A percentile compares a stretch with the other conserved stretches of the same genome.
These are phyloP conservation scores for Juglanconis sp. DNA, from an alignment of 2,329 filamentous ascomycete species.

Conservation along the genomic window DNA sequence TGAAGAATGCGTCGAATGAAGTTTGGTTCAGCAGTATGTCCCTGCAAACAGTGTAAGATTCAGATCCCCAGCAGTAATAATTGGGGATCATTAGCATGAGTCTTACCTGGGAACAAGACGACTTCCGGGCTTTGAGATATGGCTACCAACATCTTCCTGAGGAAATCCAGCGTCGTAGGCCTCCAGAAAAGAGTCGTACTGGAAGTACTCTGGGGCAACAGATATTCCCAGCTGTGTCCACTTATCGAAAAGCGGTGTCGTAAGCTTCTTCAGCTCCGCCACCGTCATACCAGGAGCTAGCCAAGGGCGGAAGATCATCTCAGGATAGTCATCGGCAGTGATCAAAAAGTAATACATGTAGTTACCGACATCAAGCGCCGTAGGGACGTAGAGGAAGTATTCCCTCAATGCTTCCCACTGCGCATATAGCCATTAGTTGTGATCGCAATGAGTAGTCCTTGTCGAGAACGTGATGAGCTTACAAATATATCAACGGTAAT, in stretches of 20 bases:
- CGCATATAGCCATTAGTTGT: not conserved
- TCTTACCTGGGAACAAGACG: slow-evolving; percentile 1
- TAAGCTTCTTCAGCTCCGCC: not conserved
- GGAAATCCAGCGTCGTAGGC: not conserved
- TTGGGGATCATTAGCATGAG: too few species aligned
- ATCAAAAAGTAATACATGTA: slow-evolving; percentile 35
- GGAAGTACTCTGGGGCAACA: not conserved
- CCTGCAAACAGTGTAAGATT: not conserved
- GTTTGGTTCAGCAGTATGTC: not conserved
- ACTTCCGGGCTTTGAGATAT: not conserved
- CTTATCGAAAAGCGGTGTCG: slow-evolving; percentile 23
- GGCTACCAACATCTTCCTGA: not conserved
- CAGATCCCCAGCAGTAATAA: too few species aligned
- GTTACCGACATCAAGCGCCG: slow-evolving; percentile 46
- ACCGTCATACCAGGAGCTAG: slow-evolving; percentile 9
- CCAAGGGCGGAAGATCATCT: slow-evolving; percentile 7
- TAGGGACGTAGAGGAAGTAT: slow-evolving; percentile 43
- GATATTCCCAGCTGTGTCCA: not conserved
- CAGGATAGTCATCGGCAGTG: not conserved
- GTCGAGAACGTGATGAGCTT: not conserved
- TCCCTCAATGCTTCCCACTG: slow-evolving; percentile 42
- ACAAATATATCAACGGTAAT: slow-evolving; percentile 48
- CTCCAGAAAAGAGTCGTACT: not conserved
- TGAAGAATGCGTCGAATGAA: slow-evolving; percentile 17
- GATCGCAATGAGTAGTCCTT: not conserved